These are phyloP conservation scores for Urostyla sp. DNA, from an alignment of 73 alveolate genomes.

Conservation along the genomic window DNA sequence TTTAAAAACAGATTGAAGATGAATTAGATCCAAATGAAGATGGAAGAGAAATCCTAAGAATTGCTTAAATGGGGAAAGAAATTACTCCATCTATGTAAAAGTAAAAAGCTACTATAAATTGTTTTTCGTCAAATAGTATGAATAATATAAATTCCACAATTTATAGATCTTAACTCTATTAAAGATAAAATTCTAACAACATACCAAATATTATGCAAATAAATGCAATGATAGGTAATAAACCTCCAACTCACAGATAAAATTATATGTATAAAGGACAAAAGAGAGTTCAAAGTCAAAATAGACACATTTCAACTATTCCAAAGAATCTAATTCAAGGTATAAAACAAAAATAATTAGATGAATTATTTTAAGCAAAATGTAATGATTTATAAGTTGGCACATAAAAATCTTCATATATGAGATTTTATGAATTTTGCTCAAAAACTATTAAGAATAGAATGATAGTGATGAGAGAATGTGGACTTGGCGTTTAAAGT, in stretches of 20 bases:
- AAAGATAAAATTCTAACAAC: no score
- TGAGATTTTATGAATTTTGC: slow-evolving; percentile 60
- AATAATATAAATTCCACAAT: not conserved
- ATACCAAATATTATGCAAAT: not conserved
- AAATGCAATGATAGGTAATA: not conserved
- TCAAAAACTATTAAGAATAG: slow-evolving; percentile 26
- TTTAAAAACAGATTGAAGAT: not conserved
- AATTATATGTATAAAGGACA: not conserved
- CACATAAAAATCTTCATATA: slow-evolving; percentile 42
- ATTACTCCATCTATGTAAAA: not conserved
- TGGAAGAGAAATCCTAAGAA: not conserved
- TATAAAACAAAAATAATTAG: slow-evolving; percentile 5
- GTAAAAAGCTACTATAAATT: not conserved
- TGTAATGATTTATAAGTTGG: slow-evolving; percentile 49
- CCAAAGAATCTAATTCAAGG: slow-evolving; percentile 1
- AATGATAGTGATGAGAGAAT: slow-evolving; percentile 57
- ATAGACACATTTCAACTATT: not conserved
- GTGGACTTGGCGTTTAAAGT: slow-evolving; percentile 60
- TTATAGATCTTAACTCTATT: not conserved
- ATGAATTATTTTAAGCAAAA: slow-evolving; percentile 58
- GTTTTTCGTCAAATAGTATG: slow-evolving; percentile 20
- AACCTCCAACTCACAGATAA: not conserved
- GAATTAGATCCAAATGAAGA: not conserved
- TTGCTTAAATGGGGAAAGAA: not conserved
- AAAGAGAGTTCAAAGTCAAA: not conserved